Percentiles rank a stretch among this genome's conserved stretches.
Conservation (phyloP, 768 basidiomycete genomes). For the Roridomyces roridus region DNA sequence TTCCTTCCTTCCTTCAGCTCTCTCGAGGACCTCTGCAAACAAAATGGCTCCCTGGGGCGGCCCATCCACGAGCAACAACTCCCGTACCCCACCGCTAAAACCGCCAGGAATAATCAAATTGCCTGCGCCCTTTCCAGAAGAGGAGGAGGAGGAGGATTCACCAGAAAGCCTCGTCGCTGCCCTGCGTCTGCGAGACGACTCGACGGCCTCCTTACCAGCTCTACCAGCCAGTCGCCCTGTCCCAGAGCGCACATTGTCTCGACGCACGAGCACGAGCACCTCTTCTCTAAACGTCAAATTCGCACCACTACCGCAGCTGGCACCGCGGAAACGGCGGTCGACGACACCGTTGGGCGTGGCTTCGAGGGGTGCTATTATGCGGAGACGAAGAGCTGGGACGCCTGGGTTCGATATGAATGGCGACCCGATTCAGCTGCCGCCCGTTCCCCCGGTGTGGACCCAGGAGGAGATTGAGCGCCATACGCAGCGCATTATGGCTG, state of each 20-base stretch:
- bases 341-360: constrained; percentile 59
- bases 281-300: constrained; percentile 53
- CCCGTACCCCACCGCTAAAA: constrained; percentile 21
- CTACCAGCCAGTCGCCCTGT: neutral
- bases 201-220: constrained; percentile 38
- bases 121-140: constrained; percentile 52
- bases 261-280: constrained; percentile 17
- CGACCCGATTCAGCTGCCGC: constrained; percentile 27
- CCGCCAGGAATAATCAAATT: constrained; percentile 46
- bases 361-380: constrained; percentile 50
- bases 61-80: constrained; percentile 45
- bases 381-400: constrained; percentile 35
- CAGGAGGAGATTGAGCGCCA: constrained; percentile 45
- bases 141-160: constrained; percentile 29
- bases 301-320: constrained; percentile 62
- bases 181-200: constrained; percentile 45
- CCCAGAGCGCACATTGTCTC: constrained; percentile 2
- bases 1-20: too few species aligned
- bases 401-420: constrained; percentile 19
- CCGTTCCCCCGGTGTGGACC: constrained; percentile 42
- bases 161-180: constrained; percentile 46
- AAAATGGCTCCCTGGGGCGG: constrained; percentile 58
- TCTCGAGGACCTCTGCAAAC: neutral
- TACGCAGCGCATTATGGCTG: constrained; percentile 29
- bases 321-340: constrained; percentile 54